A percentile compares a stretch with the other conserved stretches of the same genome.
These are phyloP conservation scores for Tetraselmis chui DNA, from an alignment of 139 green algal genomes.

Conservation along the genomic window DNA sequence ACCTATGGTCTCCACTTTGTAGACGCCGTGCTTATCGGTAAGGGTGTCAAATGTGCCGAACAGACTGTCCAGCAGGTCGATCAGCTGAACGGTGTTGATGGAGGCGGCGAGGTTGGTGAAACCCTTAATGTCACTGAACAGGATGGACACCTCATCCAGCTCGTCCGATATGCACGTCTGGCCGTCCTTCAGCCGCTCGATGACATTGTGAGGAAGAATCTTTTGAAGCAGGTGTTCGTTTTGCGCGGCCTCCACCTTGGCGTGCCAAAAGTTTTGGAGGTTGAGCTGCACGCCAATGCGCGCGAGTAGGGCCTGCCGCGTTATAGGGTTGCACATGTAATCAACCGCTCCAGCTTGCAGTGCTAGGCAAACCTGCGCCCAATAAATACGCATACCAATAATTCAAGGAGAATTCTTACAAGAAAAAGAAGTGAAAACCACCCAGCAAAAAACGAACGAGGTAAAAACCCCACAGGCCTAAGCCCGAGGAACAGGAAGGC, in stretches of 20 bases:
- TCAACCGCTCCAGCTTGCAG: not conserved
- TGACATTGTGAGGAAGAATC: not conserved
- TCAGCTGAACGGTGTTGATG: not conserved
- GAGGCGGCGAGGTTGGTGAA: not conserved
- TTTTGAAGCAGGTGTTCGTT: not conserved
- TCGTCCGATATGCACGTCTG: not conserved
- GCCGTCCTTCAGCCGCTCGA: not conserved
- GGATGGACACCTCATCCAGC: not conserved
- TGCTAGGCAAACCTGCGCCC: not conserved
- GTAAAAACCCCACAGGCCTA: too few relatives aligned
- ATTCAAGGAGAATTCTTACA: too few relatives aligned
- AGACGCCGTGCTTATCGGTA: constrained; percentile 32
- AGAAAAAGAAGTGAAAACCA: too few relatives aligned
- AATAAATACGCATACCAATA: too few relatives aligned
- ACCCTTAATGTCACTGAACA: not conserved
- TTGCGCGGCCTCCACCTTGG: not conserved
- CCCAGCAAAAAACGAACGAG: too few relatives aligned
- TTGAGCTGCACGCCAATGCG: not conserved
- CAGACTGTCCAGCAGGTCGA: not conserved
- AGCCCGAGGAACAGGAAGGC: too few relatives aligned
- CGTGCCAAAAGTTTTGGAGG: not conserved
- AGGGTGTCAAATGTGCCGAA: constrained; percentile 35
- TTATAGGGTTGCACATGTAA: not conserved
- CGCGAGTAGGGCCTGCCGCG: not conserved
- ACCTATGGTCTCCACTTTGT: constrained; percentile 46